Conservation (phyloP, 2,329 filamentous ascomycete species). For the Fusarium compactum region DNA sequence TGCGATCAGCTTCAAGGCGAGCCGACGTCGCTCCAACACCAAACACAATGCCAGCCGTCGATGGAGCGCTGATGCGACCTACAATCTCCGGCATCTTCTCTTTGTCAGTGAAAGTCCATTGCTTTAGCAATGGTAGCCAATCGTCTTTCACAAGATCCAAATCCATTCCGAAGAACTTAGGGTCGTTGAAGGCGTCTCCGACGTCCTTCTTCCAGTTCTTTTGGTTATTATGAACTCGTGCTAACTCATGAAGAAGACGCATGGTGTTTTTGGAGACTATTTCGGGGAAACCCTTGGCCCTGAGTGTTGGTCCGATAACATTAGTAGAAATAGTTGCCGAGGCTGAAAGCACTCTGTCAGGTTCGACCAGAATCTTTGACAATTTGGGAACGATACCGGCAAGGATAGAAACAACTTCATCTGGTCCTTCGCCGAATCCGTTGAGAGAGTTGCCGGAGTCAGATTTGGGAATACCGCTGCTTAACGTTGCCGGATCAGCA, state of each 20-base stretch:
- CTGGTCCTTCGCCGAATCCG: conserved; percentile 64
- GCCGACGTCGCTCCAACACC: conserved; percentile 97
- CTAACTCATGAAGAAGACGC: conserved; percentile 79
- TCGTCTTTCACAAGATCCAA: conserved; percentile 73
- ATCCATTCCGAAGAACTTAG: conserved; percentile 82
- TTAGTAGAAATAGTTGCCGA: conserved; percentile 85
- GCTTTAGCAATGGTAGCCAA: conserved; percentile 86
- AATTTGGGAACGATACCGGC: conserved; percentile 83
- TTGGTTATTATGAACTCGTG: conserved; percentile 80
- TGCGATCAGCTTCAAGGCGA: conserved; percentile 92
- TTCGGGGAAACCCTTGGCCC: conserved; percentile 87
- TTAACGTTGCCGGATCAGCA: conserved; percentile 63
- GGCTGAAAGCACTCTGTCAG: conserved; percentile 83
- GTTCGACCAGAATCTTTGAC: conserved; percentile 84
- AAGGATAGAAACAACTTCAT: conserved; percentile 85
- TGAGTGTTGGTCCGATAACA: conserved; percentile 83
- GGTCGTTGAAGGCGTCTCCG: conserved; percentile 89
- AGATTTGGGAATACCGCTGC: conserved; percentile 51
- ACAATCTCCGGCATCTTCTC: conserved; percentile 87
- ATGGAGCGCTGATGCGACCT: conserved; percentile 81
- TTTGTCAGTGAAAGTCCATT: conserved; percentile 89
- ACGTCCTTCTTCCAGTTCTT: conserved; percentile 96
- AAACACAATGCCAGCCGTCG: conserved; percentile 96
- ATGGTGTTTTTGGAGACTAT: conserved; percentile 81
- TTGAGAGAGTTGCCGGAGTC: conserved; percentile 52